A percentile compares a stretch with the other conserved stretches of the same genome.
Conservation (phyloP, 2,329 filamentous ascomycete species). For the Arthrobotrys sinensis region DNA sequence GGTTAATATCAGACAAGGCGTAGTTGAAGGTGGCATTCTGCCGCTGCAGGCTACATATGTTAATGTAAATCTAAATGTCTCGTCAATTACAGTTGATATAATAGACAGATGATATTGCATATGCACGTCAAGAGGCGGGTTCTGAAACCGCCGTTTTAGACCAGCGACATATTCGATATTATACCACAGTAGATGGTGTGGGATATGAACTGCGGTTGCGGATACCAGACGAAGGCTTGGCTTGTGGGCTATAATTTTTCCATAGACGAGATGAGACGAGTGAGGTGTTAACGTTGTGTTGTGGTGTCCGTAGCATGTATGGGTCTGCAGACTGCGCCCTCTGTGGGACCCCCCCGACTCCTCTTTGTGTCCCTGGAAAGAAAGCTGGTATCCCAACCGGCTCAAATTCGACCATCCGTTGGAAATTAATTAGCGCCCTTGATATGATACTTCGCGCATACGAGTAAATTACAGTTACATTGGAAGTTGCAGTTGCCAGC, state of each 20-base stretch:
- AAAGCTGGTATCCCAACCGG: neutral
- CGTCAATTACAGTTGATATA: neutral
- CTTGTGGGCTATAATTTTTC: neutral
- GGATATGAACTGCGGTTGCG: neutral
- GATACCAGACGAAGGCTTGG: slow-evolving; percentile 9
- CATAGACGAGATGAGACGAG: neutral
- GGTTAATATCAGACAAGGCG: slow-evolving; percentile 25
- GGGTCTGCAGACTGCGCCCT: slow-evolving; percentile 3
- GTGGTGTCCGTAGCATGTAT: neutral
- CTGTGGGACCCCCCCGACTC: neutral
- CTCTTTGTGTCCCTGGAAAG: neutral
- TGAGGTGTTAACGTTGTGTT: slow-evolving; percentile 9
- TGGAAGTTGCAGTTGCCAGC: neutral
- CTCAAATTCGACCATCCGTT: neutral
- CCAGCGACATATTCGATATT: neutral
- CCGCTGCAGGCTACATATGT: neutral
- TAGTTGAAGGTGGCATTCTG: slow-evolving; percentile 39
- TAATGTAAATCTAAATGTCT: too few relatives aligned
- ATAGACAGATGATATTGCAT: neutral
- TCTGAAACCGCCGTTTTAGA: slow-evolving; percentile 10
- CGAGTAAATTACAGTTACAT: slow-evolving; percentile 2
- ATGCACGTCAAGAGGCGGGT: slow-evolving; percentile 7
- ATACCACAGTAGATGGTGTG: neutral
- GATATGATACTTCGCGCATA: neutral
- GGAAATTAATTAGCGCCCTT: slow-evolving; percentile 2